Base-by-base conservation (phyloP, 148 eudicot species). In the Gaultheria prostrata region DNA sequence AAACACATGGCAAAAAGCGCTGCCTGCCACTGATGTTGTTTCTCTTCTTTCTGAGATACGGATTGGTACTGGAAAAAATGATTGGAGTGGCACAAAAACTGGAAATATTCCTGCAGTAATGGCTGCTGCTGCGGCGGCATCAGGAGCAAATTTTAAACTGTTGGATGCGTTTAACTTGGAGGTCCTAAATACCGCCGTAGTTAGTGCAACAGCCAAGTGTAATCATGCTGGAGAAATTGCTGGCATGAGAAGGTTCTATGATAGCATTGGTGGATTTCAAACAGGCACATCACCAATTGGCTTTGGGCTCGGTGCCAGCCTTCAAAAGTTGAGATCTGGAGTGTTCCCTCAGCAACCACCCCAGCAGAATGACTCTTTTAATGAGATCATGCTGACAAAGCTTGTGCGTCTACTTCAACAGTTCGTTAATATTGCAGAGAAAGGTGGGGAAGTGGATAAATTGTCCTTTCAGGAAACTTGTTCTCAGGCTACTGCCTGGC, bases 211-310 rank as follows among this genome's bases (percentile, higher is more conserved):
- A 80, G 92, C 87, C 57, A 97, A 94, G 85, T 88, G 94, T 79
- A 97, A 97, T 84, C 94, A 93, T 86, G 97, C 98, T 87, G 99
- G 99, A 87, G 99, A 97, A 91, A 97, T 97, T 89, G 98, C 92
- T 51, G 99, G 99, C 82, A 97, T 97, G 99, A 92, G 91, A 91
- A 93, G 97, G 83, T 87, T 97, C 67, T 94, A 91, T 85, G 92
- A 89, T 80, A 96, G 91, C 86, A 92, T 94, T 85, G 95, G 97
- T 85, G 98, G 96, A 85, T 85, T 93, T 82, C 92, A 93, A 83
- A 80, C 92, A 43, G 92, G 91, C 54, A 46, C 81, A 83, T 82
- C 89, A 56, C 82, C 88, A 51, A 85, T 84, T 26, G 89, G 92
- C 6, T 86, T 89, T 88, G 93, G 92, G 86, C 78, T 90, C 32